Evolutionary conservation across 2,329 filamentous ascomycete genomes (phyloP).

Genomic region (Neocucurbitaria cava): DNA sequence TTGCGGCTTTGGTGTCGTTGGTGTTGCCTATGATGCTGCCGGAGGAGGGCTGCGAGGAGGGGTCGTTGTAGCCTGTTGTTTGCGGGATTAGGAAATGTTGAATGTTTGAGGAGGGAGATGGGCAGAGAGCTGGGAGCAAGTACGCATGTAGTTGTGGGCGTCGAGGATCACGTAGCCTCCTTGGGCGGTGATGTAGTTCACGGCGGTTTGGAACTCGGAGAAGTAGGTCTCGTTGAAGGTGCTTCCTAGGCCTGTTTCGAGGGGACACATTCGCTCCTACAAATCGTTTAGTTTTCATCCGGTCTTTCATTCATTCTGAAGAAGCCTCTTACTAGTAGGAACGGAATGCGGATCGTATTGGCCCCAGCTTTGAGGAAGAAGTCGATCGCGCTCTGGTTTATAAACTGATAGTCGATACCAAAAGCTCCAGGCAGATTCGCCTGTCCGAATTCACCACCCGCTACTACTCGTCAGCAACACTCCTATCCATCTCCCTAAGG

Average conservation of each 20-base stretch:
- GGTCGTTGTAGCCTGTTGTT: slow-evolving; percentile 55
- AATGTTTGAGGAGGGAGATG: too few species aligned
- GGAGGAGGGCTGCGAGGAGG: slow-evolving; percentile 56
- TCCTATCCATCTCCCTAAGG: not conserved
- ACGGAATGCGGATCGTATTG: slow-evolving; percentile 57
- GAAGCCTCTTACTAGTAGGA: slow-evolving; percentile 42
- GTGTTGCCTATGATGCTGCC: slow-evolving; percentile 60
- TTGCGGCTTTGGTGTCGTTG: slow-evolving; percentile 54
- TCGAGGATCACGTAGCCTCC: slow-evolving; percentile 58
- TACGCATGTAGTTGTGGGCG: slow-evolving; percentile 60
- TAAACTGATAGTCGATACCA: slow-evolving; percentile 60
- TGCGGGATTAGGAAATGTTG: too few species aligned
- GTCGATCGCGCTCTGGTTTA: slow-evolving; percentile 50
- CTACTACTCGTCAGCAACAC: slow-evolving; percentile 9
- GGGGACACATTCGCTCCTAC: slow-evolving; percentile 58
- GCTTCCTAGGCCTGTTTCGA: slow-evolving; percentile 55
- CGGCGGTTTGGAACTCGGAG: slow-evolving; percentile 53
- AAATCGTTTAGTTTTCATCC: too few species aligned
- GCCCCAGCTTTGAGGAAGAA: slow-evolving; percentile 24
- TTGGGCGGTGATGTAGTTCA: slow-evolving; percentile 59
- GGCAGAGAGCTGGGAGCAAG: not conserved
- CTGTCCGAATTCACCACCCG: slow-evolving; percentile 31
- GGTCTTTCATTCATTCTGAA: not conserved
- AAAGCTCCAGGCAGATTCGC: slow-evolving; percentile 56
- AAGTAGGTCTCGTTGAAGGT: slow-evolving; percentile 62